A percentile compares a stretch with the other conserved stretches of the same genome.
Evolutionary conservation across 2,329 filamentous ascomycete genomes (phyloP).

Genomic region (Penicillium sp.): DNA sequence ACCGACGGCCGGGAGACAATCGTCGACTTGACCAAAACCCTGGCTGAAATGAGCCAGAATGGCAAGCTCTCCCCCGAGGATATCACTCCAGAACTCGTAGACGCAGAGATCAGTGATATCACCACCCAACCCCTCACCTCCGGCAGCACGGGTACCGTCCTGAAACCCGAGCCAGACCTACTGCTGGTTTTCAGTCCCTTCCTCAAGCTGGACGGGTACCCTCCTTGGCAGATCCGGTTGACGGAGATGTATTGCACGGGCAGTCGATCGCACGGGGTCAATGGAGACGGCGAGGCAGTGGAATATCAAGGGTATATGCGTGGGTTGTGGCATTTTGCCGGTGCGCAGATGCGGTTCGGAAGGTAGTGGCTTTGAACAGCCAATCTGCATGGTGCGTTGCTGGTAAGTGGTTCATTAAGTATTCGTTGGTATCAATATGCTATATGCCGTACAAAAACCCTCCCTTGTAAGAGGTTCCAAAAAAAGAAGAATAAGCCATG

Average conservation of each 20-base stretch:
- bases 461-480: background rate
- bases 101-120: slow-evolving; percentile 76
- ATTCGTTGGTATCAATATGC: slow-evolving; percentile 7
- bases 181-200: slow-evolving; percentile 83
- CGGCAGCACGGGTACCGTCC: slow-evolving; percentile 29
- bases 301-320: slow-evolving; percentile 92
- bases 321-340: slow-evolving; percentile 79
- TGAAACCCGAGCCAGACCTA: slow-evolving; percentile 88
- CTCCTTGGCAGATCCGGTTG: slow-evolving; percentile 91
- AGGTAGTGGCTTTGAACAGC: slow-evolving; percentile 39
- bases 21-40: slow-evolving; percentile 90
- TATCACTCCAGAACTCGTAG: slow-evolving; percentile 81
- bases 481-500: background rate
- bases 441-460: slow-evolving; percentile 7
- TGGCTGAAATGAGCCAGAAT: slow-evolving; percentile 92
- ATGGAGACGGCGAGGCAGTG: slow-evolving; percentile 55
- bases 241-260: slow-evolving; percentile 83
- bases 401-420: background rate
- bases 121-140: slow-evolving; percentile 33
- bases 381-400: background rate
- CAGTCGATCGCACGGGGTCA: slow-evolving; percentile 39
- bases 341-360: slow-evolving; percentile 85
- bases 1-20: slow-evolving; percentile 91
- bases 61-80: slow-evolving; percentile 79
- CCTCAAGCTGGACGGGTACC: slow-evolving; percentile 85